Evolutionary conservation across 768 basidiomycete genomes (phyloP).

Genomic region (Filobasidium floriforme): DNA sequence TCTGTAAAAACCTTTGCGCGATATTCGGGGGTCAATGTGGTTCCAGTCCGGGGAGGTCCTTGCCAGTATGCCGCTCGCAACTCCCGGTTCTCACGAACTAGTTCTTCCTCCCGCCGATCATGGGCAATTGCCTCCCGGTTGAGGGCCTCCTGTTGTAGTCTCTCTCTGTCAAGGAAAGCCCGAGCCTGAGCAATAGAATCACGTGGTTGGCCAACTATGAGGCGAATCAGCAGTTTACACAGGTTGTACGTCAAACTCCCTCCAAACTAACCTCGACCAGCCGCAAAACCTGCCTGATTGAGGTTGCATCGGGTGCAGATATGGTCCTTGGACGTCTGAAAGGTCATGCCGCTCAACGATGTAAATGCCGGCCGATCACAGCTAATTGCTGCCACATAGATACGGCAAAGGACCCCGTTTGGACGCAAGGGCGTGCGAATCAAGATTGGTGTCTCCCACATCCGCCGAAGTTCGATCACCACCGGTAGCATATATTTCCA

Average conservation of each 20-base stretch:
- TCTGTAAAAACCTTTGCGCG: background rate
- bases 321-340: background rate
- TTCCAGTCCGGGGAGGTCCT: background rate
- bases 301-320: background rate
- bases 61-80: background rate
- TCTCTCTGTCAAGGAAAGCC: background rate
- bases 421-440: background rate
- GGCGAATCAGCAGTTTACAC: background rate
- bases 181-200: background rate
- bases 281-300: background rate
- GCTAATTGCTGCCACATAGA: background rate
- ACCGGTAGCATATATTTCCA: background rate
- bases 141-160: background rate
- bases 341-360: background rate
- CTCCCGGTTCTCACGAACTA: too few relatives aligned
- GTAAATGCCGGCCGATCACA: background rate
- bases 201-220: background rate
- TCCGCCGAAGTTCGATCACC: background rate
- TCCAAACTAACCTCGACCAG: background rate
- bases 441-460: background rate
- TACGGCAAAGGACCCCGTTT: background rate
- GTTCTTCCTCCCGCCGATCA: background rate
- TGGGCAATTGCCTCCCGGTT: background rate
- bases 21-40: background rate
- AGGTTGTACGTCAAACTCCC: background rate